Evolutionary conservation across 2,329 filamentous ascomycete species (phyloP).

Genomic region (Aureobasidium vineae): DNA sequence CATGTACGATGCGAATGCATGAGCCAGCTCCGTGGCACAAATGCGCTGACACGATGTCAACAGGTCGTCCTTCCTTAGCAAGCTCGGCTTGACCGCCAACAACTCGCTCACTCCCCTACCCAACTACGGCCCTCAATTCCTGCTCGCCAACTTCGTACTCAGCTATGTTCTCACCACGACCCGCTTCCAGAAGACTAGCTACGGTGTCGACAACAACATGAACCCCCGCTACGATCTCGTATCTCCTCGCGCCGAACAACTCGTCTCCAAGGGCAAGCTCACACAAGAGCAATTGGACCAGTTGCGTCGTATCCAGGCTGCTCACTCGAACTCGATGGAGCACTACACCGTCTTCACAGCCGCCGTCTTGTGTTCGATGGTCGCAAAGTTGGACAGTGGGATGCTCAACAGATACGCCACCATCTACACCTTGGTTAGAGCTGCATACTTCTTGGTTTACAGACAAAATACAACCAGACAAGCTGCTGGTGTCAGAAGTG

Average conservation of each 20-base stretch:
- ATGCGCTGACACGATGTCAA: background rate
- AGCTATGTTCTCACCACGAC: constrained; percentile 48
- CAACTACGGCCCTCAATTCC: constrained; percentile 36
- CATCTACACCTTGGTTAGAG: constrained; percentile 44
- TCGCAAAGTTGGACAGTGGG: constrained; percentile 41
- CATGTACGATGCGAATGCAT: background rate
- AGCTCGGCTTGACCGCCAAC: constrained; percentile 33
- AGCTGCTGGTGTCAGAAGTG: constrained; percentile 41
- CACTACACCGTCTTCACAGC: constrained; percentile 43
- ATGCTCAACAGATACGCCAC: constrained; percentile 44
- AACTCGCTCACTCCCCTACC: constrained; percentile 29
- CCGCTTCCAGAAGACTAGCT: constrained; percentile 45
- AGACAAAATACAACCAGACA: constrained; percentile 41
- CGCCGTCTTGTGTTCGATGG: constrained; percentile 43
- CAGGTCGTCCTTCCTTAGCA: constrained; percentile 27
- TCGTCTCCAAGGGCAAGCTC: constrained; percentile 45
- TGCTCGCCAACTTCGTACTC: constrained; percentile 46
- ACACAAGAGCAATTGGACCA: constrained; percentile 45
- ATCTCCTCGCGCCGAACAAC: constrained; percentile 36
- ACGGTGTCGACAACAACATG: constrained; percentile 50
- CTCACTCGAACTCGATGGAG: constrained; percentile 51
- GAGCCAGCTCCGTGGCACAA: background rate
- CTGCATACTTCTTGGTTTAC: constrained; percentile 46
- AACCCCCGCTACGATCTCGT: constrained; percentile 49
- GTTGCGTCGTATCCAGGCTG: constrained; percentile 47